These are phyloP conservation scores for Aphanomyces astaci DNA, from an alignment of 352 stramenopile genomes.

Conservation along the genomic window DNA sequence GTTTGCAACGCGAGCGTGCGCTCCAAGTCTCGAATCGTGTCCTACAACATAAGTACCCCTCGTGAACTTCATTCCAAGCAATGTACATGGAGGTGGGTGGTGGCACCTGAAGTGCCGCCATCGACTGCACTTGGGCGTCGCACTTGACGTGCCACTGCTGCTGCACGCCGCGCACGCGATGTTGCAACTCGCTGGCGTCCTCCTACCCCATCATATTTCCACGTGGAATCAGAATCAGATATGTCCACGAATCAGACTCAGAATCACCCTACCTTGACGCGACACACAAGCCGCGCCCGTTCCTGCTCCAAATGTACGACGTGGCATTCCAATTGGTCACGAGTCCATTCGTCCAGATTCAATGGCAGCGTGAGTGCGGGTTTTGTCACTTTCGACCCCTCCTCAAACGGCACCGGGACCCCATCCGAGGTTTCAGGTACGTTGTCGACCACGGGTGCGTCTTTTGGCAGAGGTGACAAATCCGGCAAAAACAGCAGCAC, in stretches of 20 bases:
- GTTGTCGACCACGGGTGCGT: background rate
- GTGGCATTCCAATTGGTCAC: background rate
- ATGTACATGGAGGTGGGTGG: too few relatives aligned
- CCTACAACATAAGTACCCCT: background rate
- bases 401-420: slow-evolving; percentile 1
- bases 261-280: background rate
- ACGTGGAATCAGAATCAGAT: too few relatives aligned
- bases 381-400: background rate
- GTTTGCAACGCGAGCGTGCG: background rate
- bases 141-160: slow-evolving; percentile 9
- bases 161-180: slow-evolving; percentile 1
- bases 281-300: background rate
- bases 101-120: slow-evolving; percentile 7
- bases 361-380: too few relatives aligned
- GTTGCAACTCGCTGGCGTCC: slow-evolving; percentile 13
- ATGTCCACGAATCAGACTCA: too few relatives aligned
- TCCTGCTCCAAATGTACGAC: background rate
- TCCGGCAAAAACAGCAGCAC: slow-evolving; percentile 57
- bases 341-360: background rate
- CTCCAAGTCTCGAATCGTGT: background rate
- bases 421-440: background rate
- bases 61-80: background rate
- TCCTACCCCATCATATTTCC: too few relatives aligned
- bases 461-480: background rate
- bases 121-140: background rate